A percentile compares a stretch with the other conserved stretches of the same genome.
These are phyloP conservation scores for Saprolegnia diclina DNA, from an alignment of 352 stramenopile species.

Conservation along the genomic window DNA sequence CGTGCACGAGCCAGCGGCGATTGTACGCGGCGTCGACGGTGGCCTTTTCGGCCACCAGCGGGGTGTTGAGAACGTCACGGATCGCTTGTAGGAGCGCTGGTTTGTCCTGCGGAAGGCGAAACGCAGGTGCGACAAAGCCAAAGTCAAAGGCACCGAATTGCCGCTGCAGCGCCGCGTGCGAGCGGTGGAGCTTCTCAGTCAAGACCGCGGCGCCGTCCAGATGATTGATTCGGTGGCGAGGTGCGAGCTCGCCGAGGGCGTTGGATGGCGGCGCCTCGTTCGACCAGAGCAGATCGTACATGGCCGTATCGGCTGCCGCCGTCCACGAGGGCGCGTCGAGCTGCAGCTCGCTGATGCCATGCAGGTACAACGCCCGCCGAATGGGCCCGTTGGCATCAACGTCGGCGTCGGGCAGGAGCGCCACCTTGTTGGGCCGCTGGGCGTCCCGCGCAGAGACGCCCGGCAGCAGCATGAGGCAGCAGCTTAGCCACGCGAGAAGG, in stretches of 20 bases:
- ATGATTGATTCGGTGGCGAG: constrained; percentile 17
- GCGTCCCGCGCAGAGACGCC: no score
- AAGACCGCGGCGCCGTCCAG: constrained; percentile 2
- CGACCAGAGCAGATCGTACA: constrained; percentile 23
- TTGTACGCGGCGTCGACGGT: constrained; percentile 3
- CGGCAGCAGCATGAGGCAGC: no score
- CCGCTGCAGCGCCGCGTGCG: not conserved
- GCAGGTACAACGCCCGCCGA: not conserved
- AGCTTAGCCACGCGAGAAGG: no score
- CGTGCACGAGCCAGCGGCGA: constrained; percentile 14
- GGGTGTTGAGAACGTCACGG: not conserved
- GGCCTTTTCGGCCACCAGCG: not conserved
- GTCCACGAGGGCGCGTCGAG: constrained; percentile 13
- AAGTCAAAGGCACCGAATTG: constrained; percentile 12
- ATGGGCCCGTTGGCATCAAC: not conserved
- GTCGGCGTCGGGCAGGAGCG: not conserved
- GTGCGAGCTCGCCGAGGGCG: not conserved
- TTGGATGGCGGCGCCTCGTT: not conserved
- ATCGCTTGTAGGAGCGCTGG: not conserved
- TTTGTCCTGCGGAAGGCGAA: constrained; percentile 1
- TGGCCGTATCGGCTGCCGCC: not conserved
- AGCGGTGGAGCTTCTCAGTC: not conserved
- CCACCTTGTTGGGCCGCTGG: constrained; percentile 8
- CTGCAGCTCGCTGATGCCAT: not conserved
- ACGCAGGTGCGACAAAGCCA: constrained; percentile 12